Evolutionary conservation across 305 asterid genomes (phyloP).

Genomic region (Lippia alba): DNA sequence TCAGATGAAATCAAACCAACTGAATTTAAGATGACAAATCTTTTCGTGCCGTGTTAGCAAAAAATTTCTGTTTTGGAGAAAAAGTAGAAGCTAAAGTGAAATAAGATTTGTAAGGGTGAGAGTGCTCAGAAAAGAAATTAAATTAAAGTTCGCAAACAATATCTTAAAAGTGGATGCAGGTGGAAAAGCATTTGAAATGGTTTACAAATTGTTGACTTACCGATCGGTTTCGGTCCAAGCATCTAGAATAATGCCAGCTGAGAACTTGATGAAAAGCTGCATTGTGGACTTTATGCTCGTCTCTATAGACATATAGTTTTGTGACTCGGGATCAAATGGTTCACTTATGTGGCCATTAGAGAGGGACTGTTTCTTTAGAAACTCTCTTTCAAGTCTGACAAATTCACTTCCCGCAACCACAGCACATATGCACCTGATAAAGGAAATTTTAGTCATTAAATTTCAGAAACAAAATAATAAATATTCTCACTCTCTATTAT

Average conservation of each 20-base stretch:
- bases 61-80: too few species aligned
- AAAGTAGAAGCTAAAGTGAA: neutral
- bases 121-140: too few species aligned
- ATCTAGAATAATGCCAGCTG: conserved; percentile 86
- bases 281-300: conserved; percentile 80
- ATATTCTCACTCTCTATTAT: neutral
- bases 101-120: too few species aligned
- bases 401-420: conserved; percentile 93
- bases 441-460: conserved; percentile 27
- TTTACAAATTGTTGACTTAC: conserved; percentile 42
- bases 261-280: conserved; percentile 90
- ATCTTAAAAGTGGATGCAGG: too few species aligned
- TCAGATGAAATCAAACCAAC: neutral
- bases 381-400: conserved; percentile 86
- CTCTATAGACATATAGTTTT: conserved; percentile 66
- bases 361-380: conserved; percentile 70
- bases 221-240: conserved; percentile 83
- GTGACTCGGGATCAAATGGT: conserved; percentile 64
- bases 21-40: neutral
- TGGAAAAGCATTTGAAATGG: neutral
- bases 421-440: conserved; percentile 86
- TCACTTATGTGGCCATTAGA: conserved; percentile 79
- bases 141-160: too few species aligned
- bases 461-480: conserved; percentile 24
- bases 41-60: neutral